Evolutionary conservation across 805 yeast species (phyloP), one percentile per base, ranked within the genome.

Genomic region (Huiozyma naganishii): DNA sequence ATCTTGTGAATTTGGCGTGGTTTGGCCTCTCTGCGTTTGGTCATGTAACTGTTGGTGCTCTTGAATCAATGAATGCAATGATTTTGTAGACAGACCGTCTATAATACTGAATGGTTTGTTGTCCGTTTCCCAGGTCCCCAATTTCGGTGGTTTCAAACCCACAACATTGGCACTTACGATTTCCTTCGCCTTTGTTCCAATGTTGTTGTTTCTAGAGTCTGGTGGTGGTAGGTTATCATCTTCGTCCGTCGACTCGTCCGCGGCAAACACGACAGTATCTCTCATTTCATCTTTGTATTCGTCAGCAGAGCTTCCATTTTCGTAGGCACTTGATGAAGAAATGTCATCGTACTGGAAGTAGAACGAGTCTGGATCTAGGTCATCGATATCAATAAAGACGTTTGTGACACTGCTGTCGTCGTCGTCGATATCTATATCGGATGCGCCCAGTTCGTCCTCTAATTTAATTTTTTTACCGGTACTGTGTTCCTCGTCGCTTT

Each of bases 231-330:
- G 64, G 12, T 80, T 72, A n/a, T 77, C 73, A 57, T 90, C 97
- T 49, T 87, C 96, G 61, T 90, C 98, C 0, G 98, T 92, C 11
- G 95, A 85, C 53, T 89, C 96, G 37, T 92, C 95, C 51, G 83
- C 81, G 44, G 74, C 76, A 49, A 59, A 68, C 8, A 52, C 52
- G 5, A 63, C 62, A 9, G 64, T 55, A 36, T 64, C 65, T 17
- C 52, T 37, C 17, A 58, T 62, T 29, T 67, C 71, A n/a, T 53
- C 51, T 32, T 46, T 52, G 23, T 17, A 17, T 27, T 42, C 38
- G 27, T 50, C 49, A 23, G 42, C 51, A 32, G 45, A 43, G 7
- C 40, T 43, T 13, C 41, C 35, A 27, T 42, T 41, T 7, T 43
- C 36, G 6, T 32, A 27, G 37, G 12, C 27, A 12, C 51, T 57